A percentile compares a stretch with the other conserved stretches of the same genome.
phyloP scores from a whole-genome alignment of 2,329 filamentous ascomycete species.

The Fusarium circinatum region DNA sequence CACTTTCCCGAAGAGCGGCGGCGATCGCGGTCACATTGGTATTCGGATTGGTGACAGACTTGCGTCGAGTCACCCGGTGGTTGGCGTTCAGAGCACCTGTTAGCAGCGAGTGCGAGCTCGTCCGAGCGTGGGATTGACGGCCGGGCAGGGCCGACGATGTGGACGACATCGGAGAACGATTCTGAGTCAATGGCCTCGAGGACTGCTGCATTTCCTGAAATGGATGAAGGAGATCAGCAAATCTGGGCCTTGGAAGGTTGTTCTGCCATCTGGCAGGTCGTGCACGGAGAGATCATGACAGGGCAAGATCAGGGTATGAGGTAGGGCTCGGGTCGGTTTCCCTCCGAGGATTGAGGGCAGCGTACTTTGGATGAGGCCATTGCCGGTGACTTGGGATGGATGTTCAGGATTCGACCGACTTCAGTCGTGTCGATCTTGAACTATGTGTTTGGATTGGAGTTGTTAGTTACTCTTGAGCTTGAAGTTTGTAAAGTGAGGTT shows the following conservation, averaged over 20 bases:
- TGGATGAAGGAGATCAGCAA: constrained; percentile 48
- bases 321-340: constrained; percentile 35
- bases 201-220: constrained; percentile 71
- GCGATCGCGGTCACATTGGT: constrained; percentile 81
- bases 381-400: constrained; percentile 53
- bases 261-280: constrained; percentile 45
- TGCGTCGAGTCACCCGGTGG: constrained; percentile 90
- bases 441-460: constrained; percentile 37
- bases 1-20: constrained; percentile 76
- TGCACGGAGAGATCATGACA: constrained; percentile 39
- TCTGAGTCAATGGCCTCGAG: constrained; percentile 73
- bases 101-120: constrained; percentile 84
- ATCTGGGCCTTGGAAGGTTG: constrained; percentile 47
- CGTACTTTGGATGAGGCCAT: constrained; percentile 73
- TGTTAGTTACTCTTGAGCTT: constrained; percentile 31
- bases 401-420: constrained; percentile 49
- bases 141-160: constrained; percentile 67
- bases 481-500: constrained; percentile 24
- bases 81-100: constrained; percentile 79
- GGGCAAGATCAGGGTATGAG: constrained; percentile 20
- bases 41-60: constrained; percentile 85
- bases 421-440: constrained; percentile 47
- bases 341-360: constrained; percentile 38
- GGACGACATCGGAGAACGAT: constrained; percentile 68
- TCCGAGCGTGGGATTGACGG: constrained; percentile 75